Percentiles rank a stretch among this genome's conserved stretches.
phyloP scores from a whole-genome alignment of 371 early-diverging fungal genomes.

The Cladochytrium tenue region DNA sequence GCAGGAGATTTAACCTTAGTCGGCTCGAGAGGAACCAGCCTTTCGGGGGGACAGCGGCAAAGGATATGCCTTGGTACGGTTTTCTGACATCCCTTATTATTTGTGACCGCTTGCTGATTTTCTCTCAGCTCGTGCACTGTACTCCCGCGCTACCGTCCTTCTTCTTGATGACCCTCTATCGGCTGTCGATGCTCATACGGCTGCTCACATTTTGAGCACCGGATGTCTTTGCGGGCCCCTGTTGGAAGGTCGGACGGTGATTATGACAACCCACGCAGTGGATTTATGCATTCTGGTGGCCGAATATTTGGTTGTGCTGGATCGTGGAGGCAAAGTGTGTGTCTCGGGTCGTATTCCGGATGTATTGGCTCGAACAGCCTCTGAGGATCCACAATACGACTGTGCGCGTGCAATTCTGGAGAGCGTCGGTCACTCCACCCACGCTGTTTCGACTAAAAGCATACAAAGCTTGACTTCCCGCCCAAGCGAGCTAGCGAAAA shows the following conservation, averaged over 20 bases:
- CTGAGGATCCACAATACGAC: too few species aligned
- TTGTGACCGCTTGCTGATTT: too few species aligned
- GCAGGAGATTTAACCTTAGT: slow-evolving; percentile 74
- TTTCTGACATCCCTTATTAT: too few species aligned
- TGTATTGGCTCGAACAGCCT: too few species aligned
- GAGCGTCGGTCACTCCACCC: too few species aligned
- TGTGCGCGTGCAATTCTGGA: too few species aligned
- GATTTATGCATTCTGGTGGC: slow-evolving; percentile 20
- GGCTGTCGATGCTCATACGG: slow-evolving; percentile 87
- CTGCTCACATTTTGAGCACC: slow-evolving; percentile 65
- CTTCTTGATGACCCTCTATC: slow-evolving; percentile 56
- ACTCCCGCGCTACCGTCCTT: slow-evolving; percentile 25
- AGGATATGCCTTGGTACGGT: slow-evolving; percentile 19
- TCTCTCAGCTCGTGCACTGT: slow-evolving; percentile 32
- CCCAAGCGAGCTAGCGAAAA: too few species aligned
- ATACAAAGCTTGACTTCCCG: too few species aligned
- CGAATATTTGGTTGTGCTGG: not conserved
- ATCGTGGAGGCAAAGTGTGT: not conserved
- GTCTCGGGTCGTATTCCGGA: not conserved
- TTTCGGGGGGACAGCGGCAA: slow-evolving; percentile 27
- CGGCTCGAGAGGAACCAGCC: not conserved
- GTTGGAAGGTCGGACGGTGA: slow-evolving; percentile 74
- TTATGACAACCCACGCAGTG: slow-evolving; percentile 86
- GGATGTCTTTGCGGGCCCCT: slow-evolving; percentile 39
- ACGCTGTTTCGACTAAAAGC: too few species aligned